Evolutionary conservation across 164 flowering plant species (phyloP).

Genomic region (Malania oleifera): DNA sequence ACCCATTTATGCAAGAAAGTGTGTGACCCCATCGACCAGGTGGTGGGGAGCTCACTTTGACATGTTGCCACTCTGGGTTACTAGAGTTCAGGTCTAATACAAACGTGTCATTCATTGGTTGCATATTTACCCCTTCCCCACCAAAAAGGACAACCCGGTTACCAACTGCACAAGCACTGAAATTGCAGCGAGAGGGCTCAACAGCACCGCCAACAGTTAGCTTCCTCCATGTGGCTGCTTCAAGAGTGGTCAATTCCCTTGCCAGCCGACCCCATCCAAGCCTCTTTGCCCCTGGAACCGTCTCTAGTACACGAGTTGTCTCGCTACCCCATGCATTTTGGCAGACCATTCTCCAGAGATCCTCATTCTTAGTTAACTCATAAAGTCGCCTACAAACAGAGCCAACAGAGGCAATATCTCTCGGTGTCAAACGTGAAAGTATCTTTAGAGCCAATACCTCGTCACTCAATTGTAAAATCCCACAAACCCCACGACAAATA

Average conservation of each 20-base stretch:
- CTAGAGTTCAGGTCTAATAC: conserved; percentile 76
- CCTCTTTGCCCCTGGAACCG: conserved; percentile 81
- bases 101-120: conserved; percentile 95
- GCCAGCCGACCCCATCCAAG: conserved; percentile 87
- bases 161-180: conserved; percentile 94
- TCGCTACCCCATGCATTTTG: conserved; percentile 95
- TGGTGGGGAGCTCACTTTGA: conserved; percentile 86
- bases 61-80: conserved; percentile 79
- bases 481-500: conserved; percentile 56
- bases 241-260: conserved; percentile 87
- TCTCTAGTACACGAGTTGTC: conserved; percentile 75
- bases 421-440: conserved; percentile 66
- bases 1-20: conserved; percentile 78
- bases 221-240: conserved; percentile 90
- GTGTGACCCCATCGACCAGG: conserved; percentile 98
- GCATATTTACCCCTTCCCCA: conserved; percentile 95
- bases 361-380: conserved; percentile 71
- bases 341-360: conserved; percentile 92
- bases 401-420: conserved; percentile 87
- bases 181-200: conserved; percentile 90
- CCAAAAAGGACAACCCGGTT: conserved; percentile 91
- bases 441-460: conserved; percentile 72
- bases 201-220: conserved; percentile 85
- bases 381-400: conserved; percentile 68
- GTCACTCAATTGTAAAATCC: conserved; percentile 69